Evolutionary conservation across 192 early-diverging fungal genomes (phyloP).

Genomic region (Phycomyces nitens): DNA sequence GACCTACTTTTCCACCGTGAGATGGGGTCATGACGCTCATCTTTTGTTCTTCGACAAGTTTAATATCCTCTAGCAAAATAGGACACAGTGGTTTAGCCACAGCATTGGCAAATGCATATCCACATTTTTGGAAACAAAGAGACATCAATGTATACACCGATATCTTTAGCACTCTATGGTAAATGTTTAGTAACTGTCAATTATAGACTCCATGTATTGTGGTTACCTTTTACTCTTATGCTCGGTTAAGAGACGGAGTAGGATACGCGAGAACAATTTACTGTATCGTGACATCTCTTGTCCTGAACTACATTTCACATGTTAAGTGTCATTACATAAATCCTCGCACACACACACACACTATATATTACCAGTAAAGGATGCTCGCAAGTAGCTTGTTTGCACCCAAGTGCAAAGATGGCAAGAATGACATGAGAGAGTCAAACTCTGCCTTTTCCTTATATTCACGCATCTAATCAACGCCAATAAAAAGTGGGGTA

Average conservation of each 20-base stretch:
- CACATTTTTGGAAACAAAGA: constrained; percentile 44
- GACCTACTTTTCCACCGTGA: neutral
- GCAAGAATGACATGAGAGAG: constrained; percentile 43
- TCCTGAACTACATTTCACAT: constrained; percentile 24
- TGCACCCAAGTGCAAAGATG: constrained; percentile 37
- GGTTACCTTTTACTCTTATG: constrained; percentile 33
- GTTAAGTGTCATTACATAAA: neutral
- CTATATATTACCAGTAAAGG: constrained; percentile 37
- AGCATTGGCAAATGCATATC: constrained; percentile 42
- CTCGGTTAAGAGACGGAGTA: constrained; percentile 33
- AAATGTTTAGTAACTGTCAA: neutral
- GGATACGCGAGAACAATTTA: constrained; percentile 30
- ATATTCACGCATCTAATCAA: constrained; percentile 33
- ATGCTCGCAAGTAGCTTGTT: constrained; percentile 42
- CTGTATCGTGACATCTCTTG: constrained; percentile 28
- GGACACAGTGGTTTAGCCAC: constrained; percentile 38
- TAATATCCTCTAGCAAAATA: constrained; percentile 40
- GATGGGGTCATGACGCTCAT: neutral
- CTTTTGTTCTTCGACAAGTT: constrained; percentile 21
- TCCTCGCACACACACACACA: neutral
- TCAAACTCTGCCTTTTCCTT: constrained; percentile 49
- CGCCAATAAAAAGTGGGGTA: neutral
- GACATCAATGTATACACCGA: constrained; percentile 41
- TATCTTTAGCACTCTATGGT: constrained; percentile 30
- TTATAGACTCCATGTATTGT: no score